Evolutionary conservation across 2,329 filamentous ascomycete genomes (phyloP), one percentile per base, ranked within the genome.

Genomic region (Colletotrichum tropicicola): DNA sequence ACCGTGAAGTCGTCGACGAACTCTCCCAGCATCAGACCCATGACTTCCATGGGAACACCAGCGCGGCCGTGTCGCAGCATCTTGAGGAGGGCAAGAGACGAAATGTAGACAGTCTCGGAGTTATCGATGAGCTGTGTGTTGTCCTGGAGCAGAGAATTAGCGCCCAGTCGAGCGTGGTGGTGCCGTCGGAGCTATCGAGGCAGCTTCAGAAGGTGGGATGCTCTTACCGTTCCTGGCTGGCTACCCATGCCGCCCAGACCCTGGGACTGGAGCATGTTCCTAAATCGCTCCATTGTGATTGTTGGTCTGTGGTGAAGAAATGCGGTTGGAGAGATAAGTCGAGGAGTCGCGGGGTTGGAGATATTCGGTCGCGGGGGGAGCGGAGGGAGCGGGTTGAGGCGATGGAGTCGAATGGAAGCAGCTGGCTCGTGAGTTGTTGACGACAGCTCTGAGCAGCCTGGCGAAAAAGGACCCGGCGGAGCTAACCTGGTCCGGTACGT

Each of bases 1-100:
- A 99, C 96, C 65, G 96, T 99, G 82, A 98, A 99, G 82, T 98
- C 96, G 76, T 99, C 96, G 65, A 99, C 95, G 73, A 99, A 98
- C 79, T 98, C 96, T 78, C 96, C 96, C 74, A 98, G 82, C 96
- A 99, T 99, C 77, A 99, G 85, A 68, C 96, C 96, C 96, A 99
- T 99, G 78, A 99, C 96, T 85, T 99, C 96, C 96, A 99, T 99
- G 19, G 96, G 96, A 70, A 99, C 96, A 83, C 96, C 96, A 41
- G 96, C 96, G 71, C 96, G 92, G 69, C 96, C 96, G 81, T 99
- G 96, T 78, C 96, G 91, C 79, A 99, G 87, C 96, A 99, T 99
- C 87, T 99, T 99, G 73, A 99, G 86, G 56, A 99, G 87, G 55
- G 96, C 96, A 67, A 99, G 89, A 51, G 96, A 99, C 55, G 96